Evolutionary conservation across 495 filamentous ascomycete species (phyloP).

Genomic region (Penicillium nucicola): DNA sequence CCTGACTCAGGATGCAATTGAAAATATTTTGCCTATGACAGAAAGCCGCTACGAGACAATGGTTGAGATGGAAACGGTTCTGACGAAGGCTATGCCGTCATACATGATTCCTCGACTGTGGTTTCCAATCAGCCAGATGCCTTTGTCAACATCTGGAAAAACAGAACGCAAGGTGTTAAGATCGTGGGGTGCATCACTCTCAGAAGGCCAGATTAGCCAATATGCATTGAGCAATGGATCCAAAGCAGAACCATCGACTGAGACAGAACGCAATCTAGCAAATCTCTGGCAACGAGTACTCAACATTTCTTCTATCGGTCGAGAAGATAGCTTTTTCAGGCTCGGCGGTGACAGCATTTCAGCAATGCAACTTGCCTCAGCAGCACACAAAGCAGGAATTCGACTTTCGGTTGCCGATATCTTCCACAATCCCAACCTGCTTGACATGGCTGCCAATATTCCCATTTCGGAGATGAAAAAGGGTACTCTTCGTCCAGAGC

Average conservation of each 20-base stretch:
- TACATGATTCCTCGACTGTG: neutral
- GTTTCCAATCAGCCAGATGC: neutral
- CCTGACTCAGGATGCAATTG: neutral
- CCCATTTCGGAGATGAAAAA: neutral
- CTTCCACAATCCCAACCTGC: slow-evolving; percentile 38
- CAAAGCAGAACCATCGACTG: neutral
- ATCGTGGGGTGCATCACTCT: neutral
- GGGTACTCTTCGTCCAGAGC: neutral
- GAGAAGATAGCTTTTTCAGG: slow-evolving; percentile 9
- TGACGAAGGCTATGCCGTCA: neutral
- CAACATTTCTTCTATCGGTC: neutral
- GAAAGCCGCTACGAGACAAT: neutral
- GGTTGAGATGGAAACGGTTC: neutral
- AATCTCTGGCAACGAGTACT: neutral
- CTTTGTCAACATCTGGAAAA: neutral
- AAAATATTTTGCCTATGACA: neutral
- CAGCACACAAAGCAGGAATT: slow-evolving; percentile 10
- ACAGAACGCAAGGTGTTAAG: neutral
- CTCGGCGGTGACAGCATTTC: slow-evolving; percentile 1
- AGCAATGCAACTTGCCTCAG: slow-evolving; percentile 29
- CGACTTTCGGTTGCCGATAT: slow-evolving; percentile 14
- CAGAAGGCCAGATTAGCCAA: neutral
- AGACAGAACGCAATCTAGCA: neutral
- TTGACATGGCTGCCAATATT: slow-evolving; percentile 5
- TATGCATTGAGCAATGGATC: neutral